Conservation (phyloP, 345 rosid genomes). For the Rhizophora mangle region DNA sequence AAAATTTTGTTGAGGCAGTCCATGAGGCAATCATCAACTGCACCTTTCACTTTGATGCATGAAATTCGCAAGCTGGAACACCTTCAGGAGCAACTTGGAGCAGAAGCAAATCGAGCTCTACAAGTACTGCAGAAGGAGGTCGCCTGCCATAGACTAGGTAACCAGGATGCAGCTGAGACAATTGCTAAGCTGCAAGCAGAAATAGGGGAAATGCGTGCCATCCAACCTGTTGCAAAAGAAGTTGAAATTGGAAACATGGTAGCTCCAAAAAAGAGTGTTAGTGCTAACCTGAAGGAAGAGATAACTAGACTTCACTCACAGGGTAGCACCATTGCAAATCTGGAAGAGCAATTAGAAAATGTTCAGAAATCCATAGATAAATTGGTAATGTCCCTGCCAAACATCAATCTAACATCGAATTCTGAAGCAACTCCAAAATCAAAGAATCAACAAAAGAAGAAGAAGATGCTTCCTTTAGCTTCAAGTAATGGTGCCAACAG, state of each 20-base stretch:
- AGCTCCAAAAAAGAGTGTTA: constrained; percentile 76
- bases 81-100: constrained; percentile 96
- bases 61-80: constrained; percentile 99
- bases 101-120: constrained; percentile 89
- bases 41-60: constrained; percentile 94
- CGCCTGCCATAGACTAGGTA: constrained; percentile 92
- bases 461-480: constrained; percentile 74
- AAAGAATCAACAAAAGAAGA: constrained; percentile 75
- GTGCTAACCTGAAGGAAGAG: constrained; percentile 95
- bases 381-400: constrained; percentile 92
- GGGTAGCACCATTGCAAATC: constrained; percentile 87
- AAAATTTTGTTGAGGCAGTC: constrained; percentile 72
- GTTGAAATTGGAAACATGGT: constrained; percentile 52
- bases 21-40: constrained; percentile 88
- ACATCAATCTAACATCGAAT: constrained; percentile 38
- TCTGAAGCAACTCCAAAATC: constrained; percentile 53
- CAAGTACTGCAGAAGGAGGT: constrained; percentile 98
- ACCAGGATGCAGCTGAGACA: constrained; percentile 99
- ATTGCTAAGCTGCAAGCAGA: constrained; percentile 96
- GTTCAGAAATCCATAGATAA: constrained; percentile 98
- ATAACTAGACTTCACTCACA: constrained; percentile 98
- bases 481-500: constrained; percentile 69
- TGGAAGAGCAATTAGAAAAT: constrained; percentile 92
- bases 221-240: constrained; percentile 50
- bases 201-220: constrained; percentile 84